Conservation (phyloP, 331 rosid species). For the Quercus phellos region DNA sequence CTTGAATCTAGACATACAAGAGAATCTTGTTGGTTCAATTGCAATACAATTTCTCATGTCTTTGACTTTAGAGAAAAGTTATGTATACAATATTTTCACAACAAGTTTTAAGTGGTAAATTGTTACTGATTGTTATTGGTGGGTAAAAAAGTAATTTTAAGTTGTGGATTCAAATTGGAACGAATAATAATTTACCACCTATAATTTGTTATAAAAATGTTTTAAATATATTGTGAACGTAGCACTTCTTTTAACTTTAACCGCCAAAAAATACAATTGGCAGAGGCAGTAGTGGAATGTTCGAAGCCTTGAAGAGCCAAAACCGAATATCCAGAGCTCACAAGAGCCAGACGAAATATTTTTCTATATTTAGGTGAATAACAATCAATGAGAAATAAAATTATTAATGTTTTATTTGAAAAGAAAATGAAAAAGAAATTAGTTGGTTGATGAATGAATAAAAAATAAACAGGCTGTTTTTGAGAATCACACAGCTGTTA, state of each 20-base stretch:
- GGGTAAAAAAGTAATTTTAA: no score
- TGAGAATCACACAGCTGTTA: neutral
- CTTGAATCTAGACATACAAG: no score
- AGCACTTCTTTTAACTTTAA: no score
- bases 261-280: no score
- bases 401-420: neutral
- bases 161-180: rapidly evolving
- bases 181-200: no score
- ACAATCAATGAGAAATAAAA: neutral
- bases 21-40: no score
- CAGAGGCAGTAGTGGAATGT: neutral
- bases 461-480: neutral
- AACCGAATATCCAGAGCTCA: neutral
- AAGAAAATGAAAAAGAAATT: neutral
- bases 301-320: neutral
- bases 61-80: no score
- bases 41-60: no score
- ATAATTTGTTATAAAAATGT: no score
- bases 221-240: no score
- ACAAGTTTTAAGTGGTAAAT: no score
- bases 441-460: neutral
- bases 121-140: rapidly evolving
- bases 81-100: no score
- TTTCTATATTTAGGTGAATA: neutral
- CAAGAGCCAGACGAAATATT: neutral